Evolutionary conservation across 768 basidiomycete species (phyloP), one percentile per base, ranked within the genome.

Genomic region (Antrodiella citrinella): DNA sequence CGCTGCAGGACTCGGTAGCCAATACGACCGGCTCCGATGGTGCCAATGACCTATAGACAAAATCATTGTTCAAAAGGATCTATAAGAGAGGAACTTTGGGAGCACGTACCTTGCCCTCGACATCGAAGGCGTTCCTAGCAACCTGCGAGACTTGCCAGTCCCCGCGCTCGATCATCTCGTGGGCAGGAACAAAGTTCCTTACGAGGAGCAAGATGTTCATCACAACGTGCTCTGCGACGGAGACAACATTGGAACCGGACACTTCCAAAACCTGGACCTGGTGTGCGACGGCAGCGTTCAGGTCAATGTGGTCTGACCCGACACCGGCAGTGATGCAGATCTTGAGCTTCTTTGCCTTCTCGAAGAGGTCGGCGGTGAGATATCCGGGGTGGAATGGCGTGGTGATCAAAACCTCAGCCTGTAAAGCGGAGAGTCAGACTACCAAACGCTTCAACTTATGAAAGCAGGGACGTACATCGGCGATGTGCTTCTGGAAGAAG

Each of bases 201-300:
- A 94, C 89, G 49, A 93, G 81, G 26, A 87, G 70, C 47, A 94
- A 80, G 56, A 93, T 92, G 63, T 79, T 82, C 89, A 91, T 91
- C 50, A 90, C 67, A 53, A 89, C 88, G 64, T 90, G 87, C 67
- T 92, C 91, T 41, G 90, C 91, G 41, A 93, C 91, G 5, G 87
- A 91, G 41, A 84, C 82, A 47, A 91, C 90, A 60, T 91, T 92
- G 22, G 85, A 88, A 24, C 91, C 90, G 20, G 89, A 84, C 24
- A 92, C 85, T 70, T 77, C 42, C 47, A 30, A 44, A 48, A 52
- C 35, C 47, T 52, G 48, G 41, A 49, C 47, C 2, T 38, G 25
- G 40, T 49, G 38, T 24, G 35, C 43, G 12, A 54, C 49, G 21
- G 44, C 35, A 2, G 46, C 50, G 65, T 91, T 82, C 51, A 94